Percentiles rank a stretch among this genome's conserved stretches.
Conservation (phyloP, 2,329 filamentous ascomycete genomes). For the Grosmannia penicillata region DNA sequence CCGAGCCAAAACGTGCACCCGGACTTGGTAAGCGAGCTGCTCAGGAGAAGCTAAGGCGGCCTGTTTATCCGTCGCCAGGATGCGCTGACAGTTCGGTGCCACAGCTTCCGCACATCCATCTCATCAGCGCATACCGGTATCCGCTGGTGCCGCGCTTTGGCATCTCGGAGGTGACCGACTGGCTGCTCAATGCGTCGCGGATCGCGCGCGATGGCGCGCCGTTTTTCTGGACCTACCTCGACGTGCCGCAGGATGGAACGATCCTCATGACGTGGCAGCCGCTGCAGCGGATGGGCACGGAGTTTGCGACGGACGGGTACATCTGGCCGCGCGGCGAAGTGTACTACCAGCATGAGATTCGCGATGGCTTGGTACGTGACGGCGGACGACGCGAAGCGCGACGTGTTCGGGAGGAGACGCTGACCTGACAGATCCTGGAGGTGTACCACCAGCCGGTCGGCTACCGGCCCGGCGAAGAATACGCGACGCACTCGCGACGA, state of each 20-base stretch:
- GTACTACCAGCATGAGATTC: slow-evolving; percentile 57
- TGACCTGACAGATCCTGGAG: slow-evolving; percentile 55
- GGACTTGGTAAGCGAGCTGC: slow-evolving; percentile 15
- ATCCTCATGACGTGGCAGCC: slow-evolving; percentile 86
- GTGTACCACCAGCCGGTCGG: slow-evolving; percentile 73
- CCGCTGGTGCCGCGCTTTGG: slow-evolving; percentile 57
- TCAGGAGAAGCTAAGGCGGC: not conserved
- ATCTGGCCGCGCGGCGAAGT: slow-evolving; percentile 77
- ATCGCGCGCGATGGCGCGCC: slow-evolving; percentile 73
- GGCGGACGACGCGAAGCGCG: not conserved
- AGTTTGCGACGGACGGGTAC: slow-evolving; percentile 83
- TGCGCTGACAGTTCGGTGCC: not conserved
- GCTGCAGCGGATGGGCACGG: slow-evolving; percentile 50
- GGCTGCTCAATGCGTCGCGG: slow-evolving; percentile 69
- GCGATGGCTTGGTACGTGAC: slow-evolving; percentile 39
- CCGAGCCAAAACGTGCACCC: slow-evolving; percentile 20
- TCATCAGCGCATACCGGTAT: slow-evolving; percentile 73
- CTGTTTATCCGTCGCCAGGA: too few species aligned
- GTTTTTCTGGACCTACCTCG: slow-evolving; percentile 88
- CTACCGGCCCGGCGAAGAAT: slow-evolving; percentile 55
- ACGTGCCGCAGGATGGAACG: slow-evolving; percentile 66
- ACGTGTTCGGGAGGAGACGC: not conserved
- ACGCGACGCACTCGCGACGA: slow-evolving; percentile 63
- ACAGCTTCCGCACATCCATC: slow-evolving; percentile 81
- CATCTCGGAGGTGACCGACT: slow-evolving; percentile 65